Evolutionary conservation across 176 grass and related monocot species (phyloP), one percentile per base, ranked within the genome.

Genomic region (Oryza australiensis): DNA sequence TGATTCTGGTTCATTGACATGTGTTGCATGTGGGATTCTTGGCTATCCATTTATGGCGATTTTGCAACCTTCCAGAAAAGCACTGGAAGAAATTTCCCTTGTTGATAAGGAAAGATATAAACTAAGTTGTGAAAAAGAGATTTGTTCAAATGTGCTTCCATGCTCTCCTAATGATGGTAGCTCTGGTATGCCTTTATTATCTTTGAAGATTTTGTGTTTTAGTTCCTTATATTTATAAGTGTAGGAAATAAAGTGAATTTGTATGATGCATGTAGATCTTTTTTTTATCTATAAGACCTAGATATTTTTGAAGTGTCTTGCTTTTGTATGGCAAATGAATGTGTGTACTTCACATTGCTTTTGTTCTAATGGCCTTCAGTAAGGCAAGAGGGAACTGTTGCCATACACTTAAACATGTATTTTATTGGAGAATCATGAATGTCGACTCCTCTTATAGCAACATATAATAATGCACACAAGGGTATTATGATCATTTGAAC

Each of bases 1-100:
- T 81, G 96, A 99, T 91, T 99, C 96, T n/a, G 96, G 96, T 16
- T 95, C 93, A 40, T 87, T 99, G 82, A 90, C 93, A 34, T 99
- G 96, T 73, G 96, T 99, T 90, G 96, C 96, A 67, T 99, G 96
- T 80, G 96, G 96, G 65, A 95, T 99, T 84, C 96, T 99, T 72
- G 96, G 96, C 29, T 99, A 90, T 83, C 96, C 96, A 90, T 93
- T 95, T 84, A 99, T 99, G 96, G 87, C 91, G 45, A 88, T 99
- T 80, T 79, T 99, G 62, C 96, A 99, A 79, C 96, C 96, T 62
- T 92, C 87, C 6, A 85, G 86, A 80, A 83, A 92, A 86, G 87
- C 90, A 84, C 85, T 89, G 79, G 92, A 82, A 81, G 76, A 88
- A 24, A 82, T 95, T 80, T 90, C 86, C 81, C 66, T 76, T 83